These are phyloP conservation scores for Cladosporium sp. DNA, from an alignment of 2,329 filamentous ascomycete species.

Conservation along the genomic window DNA sequence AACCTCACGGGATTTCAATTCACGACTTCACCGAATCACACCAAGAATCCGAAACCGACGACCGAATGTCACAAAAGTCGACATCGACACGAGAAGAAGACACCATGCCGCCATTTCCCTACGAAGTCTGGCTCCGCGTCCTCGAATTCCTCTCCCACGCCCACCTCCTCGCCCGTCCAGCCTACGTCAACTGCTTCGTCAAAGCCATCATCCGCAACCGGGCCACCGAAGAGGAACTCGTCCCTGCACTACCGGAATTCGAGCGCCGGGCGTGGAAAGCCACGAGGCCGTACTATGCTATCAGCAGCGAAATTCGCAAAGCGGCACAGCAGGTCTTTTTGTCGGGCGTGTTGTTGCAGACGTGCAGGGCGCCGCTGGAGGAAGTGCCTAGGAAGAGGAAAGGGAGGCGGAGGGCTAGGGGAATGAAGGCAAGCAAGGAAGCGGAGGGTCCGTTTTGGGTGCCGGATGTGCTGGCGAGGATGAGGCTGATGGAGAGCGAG, in stretches of 20 bases:
- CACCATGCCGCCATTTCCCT: background rate
- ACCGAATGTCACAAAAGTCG: no score
- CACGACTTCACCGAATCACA: background rate
- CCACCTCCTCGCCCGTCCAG: background rate
- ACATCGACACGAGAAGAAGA: no score
- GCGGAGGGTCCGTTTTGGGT: background rate
- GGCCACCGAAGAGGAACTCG: background rate
- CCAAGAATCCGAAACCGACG: no score
- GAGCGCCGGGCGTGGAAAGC: background rate
- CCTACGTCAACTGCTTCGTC: slow-evolving; percentile 1
- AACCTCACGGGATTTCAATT: background rate
- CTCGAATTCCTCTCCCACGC: slow-evolving; percentile 3
- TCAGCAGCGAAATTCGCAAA: background rate
- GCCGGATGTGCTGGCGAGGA: background rate
- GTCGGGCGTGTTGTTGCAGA: background rate
- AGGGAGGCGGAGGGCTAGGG: background rate
- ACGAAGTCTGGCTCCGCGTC: background rate
- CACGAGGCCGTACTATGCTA: background rate
- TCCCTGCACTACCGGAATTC: background rate
- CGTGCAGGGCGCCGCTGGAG: background rate
- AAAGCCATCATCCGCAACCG: background rate
- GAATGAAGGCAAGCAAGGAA: no score
- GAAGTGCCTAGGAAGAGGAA: background rate
- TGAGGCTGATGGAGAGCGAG: background rate
- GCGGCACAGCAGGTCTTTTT: background rate